A percentile compares a stretch with the other conserved stretches of the same genome.
phyloP scores from a whole-genome alignment of 1,139 yeast genomes.

The Hyphopichia fennica region DNA sequence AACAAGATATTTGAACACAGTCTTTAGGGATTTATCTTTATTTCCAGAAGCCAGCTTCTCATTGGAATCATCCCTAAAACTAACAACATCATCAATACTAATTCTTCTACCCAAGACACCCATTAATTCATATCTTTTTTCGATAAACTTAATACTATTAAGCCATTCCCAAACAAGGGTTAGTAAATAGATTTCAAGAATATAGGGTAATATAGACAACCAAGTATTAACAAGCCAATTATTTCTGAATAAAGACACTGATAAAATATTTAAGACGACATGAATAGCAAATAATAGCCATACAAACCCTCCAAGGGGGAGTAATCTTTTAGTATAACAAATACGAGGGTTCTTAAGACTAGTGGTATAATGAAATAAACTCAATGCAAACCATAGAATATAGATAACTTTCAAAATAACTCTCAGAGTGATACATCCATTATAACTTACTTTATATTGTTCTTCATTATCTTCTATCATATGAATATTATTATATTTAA shows the following conservation, averaged over 20 bases:
- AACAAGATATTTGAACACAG: background rate
- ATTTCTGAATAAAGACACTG: slow-evolving; percentile 22
- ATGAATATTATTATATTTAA: slow-evolving; percentile 8
- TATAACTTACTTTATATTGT: slow-evolving; percentile 4
- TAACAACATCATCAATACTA: slow-evolving; percentile 37
- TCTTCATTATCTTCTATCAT: slow-evolving; percentile 5
- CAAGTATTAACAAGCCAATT: slow-evolving; percentile 38
- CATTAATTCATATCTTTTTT: slow-evolving; percentile 41
- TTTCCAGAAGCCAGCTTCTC: background rate
- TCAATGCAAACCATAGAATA: slow-evolving; percentile 26
- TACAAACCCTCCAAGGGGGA: slow-evolving; percentile 43
- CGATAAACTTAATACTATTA: slow-evolving; percentile 41
- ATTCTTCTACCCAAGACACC: slow-evolving; percentile 52
- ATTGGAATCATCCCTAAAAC: slow-evolving; percentile 8
- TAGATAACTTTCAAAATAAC: slow-evolving; percentile 22
- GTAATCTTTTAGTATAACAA: slow-evolving; percentile 33
- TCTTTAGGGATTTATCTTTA: background rate
- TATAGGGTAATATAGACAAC: slow-evolving; percentile 36
- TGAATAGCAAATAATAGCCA: slow-evolving; percentile 33
- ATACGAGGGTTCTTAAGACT: slow-evolving; percentile 30
- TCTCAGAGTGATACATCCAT: slow-evolving; percentile 24
- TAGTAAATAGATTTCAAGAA: slow-evolving; percentile 39
- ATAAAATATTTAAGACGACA: slow-evolving; percentile 28
- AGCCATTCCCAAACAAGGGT: slow-evolving; percentile 57
- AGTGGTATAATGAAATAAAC: slow-evolving; percentile 30